Evolutionary conservation across 495 filamentous ascomycete genomes (phyloP), one percentile per base, ranked within the genome.

Genomic region (Pyronema omphalodes): DNA sequence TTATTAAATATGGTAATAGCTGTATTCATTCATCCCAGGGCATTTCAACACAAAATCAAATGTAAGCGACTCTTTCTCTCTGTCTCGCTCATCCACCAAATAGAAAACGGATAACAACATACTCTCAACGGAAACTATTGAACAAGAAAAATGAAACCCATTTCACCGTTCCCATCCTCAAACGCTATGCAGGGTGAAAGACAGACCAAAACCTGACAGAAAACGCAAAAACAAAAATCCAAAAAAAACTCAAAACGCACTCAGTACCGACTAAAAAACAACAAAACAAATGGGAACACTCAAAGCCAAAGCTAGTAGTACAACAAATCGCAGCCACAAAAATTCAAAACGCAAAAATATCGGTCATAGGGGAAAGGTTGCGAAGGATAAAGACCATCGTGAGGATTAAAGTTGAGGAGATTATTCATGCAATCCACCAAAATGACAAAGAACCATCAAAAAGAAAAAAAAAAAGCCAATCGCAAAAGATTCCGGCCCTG

Each of bases 141-240:
- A 12, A 34, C 47, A 36, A 50, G 11, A 50, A 50, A 50, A 50
- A 47, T 9, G n/a, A 47, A 47, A 19, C 14, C 47, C 47, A 23
- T 35, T 50, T 50, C 47, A 50, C 47, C 47, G 9, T 34, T 50
- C 19, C 29, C 47, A 34, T 50, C 47, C 29, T 19, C 47, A 47
- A 35, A 50, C 47, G 47, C 47, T 50, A 50, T 50, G 47, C 47
- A 50, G 23, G 17, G 44, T 23, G 29, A 36, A 50, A 36, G 29
- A 29, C 23, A 29, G 23, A 29, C 23, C 23, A 29, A 29, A 29
- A 29, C 23, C 23, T 29, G 23, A 29, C 23, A 29, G 5, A 29
- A 29, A 29, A 29, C 23, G 23, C 23, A 29, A 29, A 29, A 50
- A 50, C 34, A 36, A 50, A 8, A 50, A 34, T 11, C 47, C 46